Conservation (phyloP, 768 basidiomycete genomes). For the Strobilomyces dryophilus region DNA sequence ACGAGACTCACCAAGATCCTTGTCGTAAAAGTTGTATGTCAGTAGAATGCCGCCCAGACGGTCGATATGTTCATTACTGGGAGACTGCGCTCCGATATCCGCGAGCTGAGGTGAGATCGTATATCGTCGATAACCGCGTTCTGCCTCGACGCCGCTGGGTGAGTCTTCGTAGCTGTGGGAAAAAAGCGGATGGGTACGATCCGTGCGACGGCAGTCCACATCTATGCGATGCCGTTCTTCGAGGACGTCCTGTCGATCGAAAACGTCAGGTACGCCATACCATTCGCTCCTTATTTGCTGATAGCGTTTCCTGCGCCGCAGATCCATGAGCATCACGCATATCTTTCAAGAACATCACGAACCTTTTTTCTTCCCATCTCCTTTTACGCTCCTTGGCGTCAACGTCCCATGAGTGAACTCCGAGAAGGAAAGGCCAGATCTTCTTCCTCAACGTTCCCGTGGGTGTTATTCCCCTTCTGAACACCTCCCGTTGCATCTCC, state of each 20-base stretch:
- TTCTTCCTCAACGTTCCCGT: conserved; percentile 57
- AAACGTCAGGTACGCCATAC: conserved; percentile 80
- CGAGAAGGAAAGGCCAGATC: conserved; percentile 89
- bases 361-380: conserved; percentile 66
- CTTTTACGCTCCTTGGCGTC: conserved; percentile 56
- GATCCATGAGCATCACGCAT: conserved; percentile 7
- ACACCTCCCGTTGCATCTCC: conserved; percentile 74
- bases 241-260: conserved; percentile 70
- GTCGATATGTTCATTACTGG: conserved; percentile 88
- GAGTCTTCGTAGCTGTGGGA: conserved; percentile 40
- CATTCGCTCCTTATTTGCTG: conserved; percentile 71
- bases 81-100: conserved; percentile 84
- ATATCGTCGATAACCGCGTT: conserved; percentile 43
- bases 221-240: conserved; percentile 95
- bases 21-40: conserved; percentile 89
- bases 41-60: conserved; percentile 81
- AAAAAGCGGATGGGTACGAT: conserved; percentile 90
- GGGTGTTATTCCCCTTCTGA: conserved; percentile 64
- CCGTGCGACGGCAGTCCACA: conserved; percentile 95
- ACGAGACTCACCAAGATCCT: conserved; percentile 65
- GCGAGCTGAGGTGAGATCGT: conserved; percentile 69
- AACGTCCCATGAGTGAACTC: conserved; percentile 77
- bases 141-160: conserved; percentile 50
- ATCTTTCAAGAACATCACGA: conserved; percentile 12
- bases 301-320: conserved; percentile 58